Evolutionary conservation across 495 filamentous ascomycete genomes (phyloP).

Genomic region (Echria macrotheca): DNA sequence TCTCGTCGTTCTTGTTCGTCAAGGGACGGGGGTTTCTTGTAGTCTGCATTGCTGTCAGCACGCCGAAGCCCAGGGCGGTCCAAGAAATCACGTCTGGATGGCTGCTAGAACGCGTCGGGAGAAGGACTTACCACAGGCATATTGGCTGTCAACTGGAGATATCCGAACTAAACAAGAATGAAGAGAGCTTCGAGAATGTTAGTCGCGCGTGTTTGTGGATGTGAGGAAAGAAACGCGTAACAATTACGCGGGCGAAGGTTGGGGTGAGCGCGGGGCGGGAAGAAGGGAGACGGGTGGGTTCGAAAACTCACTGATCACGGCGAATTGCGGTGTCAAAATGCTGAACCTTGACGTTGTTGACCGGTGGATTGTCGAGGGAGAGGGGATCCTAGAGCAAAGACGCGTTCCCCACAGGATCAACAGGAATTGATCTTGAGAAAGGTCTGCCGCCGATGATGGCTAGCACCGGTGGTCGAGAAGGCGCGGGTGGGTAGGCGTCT

Average conservation of each 20-base stretch:
- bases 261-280: too few species aligned
- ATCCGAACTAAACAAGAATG: constrained; percentile 1
- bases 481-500: constrained; percentile 14
- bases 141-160: constrained; percentile 17
- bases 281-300: too few species aligned
- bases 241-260: too few species aligned
- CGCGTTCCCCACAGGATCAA: constrained; percentile 18
- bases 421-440: constrained; percentile 14
- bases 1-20: constrained; percentile 94
- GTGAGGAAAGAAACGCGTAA: too few species aligned
- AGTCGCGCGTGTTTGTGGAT: too few species aligned
- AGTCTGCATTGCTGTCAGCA: constrained; percentile 9
- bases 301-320: too few species aligned
- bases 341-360: constrained; percentile 1
- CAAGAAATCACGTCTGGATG: neutral
- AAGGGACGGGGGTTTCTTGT: constrained; percentile 48
- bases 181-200: too few species aligned
- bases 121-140: constrained; percentile 52
- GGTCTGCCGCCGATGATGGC: constrained; percentile 18
- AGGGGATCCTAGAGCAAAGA: too few species aligned
- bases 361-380: too few species aligned
- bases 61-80: neutral
- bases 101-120: too few species aligned
- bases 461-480: constrained; percentile 13
- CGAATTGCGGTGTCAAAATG: too few species aligned